These are phyloP conservation scores for Corymbia calophylla DNA, from an alignment of 441 rosid genomes.

Conservation along the genomic window DNA sequence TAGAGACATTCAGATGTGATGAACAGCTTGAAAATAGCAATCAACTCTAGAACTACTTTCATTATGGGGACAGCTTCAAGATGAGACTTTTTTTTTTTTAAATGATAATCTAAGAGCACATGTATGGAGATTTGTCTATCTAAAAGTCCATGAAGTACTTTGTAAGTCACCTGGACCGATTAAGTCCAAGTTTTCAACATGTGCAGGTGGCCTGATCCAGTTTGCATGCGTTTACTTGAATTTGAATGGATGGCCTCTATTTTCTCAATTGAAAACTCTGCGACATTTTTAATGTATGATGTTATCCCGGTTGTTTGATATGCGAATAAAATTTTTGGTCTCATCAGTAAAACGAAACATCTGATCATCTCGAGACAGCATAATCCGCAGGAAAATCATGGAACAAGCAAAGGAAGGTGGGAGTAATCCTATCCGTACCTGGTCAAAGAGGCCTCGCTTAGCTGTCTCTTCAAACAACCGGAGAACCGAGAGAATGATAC, in stretches of 20 bases:
- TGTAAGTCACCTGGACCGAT: background rate
- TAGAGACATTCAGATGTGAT: background rate
- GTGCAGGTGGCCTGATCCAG: background rate
- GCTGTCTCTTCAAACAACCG: conserved; percentile 67
- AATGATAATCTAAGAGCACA: background rate
- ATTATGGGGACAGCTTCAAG: background rate
- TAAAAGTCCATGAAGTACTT: background rate
- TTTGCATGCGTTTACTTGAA: background rate
- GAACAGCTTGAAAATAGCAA: background rate
- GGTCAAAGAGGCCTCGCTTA: conserved; percentile 57
- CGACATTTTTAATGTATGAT: background rate
- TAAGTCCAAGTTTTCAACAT: background rate
- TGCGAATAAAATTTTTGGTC: background rate
- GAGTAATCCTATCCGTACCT: conserved; percentile 20
- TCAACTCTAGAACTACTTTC: background rate
- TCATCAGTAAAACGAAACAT: background rate
- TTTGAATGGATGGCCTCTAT: background rate
- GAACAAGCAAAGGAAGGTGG: background rate
- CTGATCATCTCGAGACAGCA: background rate
- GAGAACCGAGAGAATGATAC: conserved; percentile 44
- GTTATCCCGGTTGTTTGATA: background rate
- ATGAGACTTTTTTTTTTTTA: background rate
- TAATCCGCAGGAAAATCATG: background rate
- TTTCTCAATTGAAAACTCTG: background rate
- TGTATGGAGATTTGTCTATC: background rate